Percentiles rank a stretch among this genome's conserved stretches.
Evolutionary conservation across 176 grass and related monocot genomes (phyloP).

Genomic region (Oryza brachyantha): DNA sequence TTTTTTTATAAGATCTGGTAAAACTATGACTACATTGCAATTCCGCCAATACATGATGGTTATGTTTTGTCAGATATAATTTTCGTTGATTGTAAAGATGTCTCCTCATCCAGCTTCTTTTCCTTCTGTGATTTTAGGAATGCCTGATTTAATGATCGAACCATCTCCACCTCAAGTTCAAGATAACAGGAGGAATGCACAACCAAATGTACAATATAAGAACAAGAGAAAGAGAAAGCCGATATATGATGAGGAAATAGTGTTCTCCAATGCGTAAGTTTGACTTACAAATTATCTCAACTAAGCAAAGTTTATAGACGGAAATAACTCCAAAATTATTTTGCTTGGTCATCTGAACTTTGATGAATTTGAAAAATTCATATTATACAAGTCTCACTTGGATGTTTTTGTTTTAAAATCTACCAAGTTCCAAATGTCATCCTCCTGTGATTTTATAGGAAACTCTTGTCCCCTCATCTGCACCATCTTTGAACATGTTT

Average conservation of each 20-base stretch:
- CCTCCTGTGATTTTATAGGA: too few relatives aligned
- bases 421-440: background rate
- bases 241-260: slow-evolving; percentile 46
- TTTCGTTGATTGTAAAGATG: background rate
- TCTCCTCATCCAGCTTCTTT: background rate
- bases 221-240: slow-evolving; percentile 34
- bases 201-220: background rate
- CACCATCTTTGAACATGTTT: background rate
- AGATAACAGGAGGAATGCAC: slow-evolving; percentile 27
- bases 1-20: background rate
- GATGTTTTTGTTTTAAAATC: background rate
- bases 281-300: background rate
- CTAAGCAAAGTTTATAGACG: background rate
- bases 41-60: too few relatives aligned
- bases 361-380: background rate
- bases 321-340: background rate
- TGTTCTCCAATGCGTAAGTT: slow-evolving; percentile 75
- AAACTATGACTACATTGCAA: background rate
- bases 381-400: background rate
- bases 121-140: slow-evolving; percentile 25
- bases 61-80: background rate
- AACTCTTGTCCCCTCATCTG: too few relatives aligned
- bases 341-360: background rate
- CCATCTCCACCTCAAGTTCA: slow-evolving; percentile 63
- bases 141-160: slow-evolving; percentile 34